Evolutionary conservation across 352 stramenopile genomes (phyloP).

Genomic region (Pythium aphanidermatum): DNA sequence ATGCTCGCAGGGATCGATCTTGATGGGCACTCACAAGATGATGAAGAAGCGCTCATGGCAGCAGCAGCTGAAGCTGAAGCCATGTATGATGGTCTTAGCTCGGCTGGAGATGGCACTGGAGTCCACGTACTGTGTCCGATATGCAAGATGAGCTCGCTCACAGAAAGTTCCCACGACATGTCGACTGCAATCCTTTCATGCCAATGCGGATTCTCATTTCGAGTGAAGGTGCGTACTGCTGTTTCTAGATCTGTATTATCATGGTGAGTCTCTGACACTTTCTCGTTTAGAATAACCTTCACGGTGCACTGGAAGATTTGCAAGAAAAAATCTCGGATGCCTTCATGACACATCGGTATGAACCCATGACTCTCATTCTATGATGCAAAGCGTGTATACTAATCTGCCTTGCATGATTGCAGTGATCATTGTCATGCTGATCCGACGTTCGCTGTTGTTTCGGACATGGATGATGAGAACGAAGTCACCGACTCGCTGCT

Average conservation of each 20-base stretch:
- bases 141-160: slow-evolving; percentile 36
- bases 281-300: slow-evolving; percentile 27
- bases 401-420: neutral
- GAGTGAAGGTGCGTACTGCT: slow-evolving; percentile 20
- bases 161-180: slow-evolving; percentile 14
- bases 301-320: slow-evolving; percentile 53
- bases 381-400: neutral
- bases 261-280: neutral
- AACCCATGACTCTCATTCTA: neutral
- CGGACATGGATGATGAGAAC: slow-evolving; percentile 3
- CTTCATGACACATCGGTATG: slow-evolving; percentile 55
- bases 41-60: slow-evolving; percentile 2
- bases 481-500: slow-evolving; percentile 28
- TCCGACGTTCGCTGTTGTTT: slow-evolving; percentile 42
- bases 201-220: slow-evolving; percentile 47
- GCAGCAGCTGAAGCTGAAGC: too few relatives aligned
- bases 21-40: slow-evolving; percentile 13
- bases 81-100: too few relatives aligned
- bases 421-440: slow-evolving; percentile 44
- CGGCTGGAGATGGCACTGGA: slow-evolving; percentile 2
- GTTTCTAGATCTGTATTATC: neutral
- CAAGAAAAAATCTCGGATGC: slow-evolving; percentile 48
- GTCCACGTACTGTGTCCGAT: slow-evolving; percentile 39
- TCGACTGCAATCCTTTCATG: slow-evolving; percentile 25
- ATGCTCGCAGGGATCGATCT: slow-evolving; percentile 64